phyloP scores from a whole-genome alignment of 2,329 filamentous ascomycete genomes.

The Biscogniauxia mediterranea region DNA sequence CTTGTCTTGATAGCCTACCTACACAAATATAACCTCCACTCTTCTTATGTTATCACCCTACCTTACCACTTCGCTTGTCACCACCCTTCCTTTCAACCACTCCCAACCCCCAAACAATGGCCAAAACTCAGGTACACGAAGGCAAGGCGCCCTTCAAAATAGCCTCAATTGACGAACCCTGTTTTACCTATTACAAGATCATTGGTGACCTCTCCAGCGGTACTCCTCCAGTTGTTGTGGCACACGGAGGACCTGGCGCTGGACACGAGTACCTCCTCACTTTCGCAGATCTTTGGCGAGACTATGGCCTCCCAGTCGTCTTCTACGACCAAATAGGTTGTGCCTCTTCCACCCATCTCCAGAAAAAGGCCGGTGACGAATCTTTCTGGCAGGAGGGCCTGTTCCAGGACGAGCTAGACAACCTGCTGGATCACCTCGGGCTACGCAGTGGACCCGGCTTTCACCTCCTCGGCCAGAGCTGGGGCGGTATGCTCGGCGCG shows the following conservation, averaged over 20 bases:
- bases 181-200: constrained; percentile 18
- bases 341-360: constrained; percentile 19
- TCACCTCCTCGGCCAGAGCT: constrained; percentile 21
- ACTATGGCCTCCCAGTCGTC: constrained; percentile 15
- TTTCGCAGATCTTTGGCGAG: constrained; percentile 7
- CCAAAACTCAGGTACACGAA: constrained; percentile 5
- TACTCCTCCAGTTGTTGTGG: constrained; percentile 7
- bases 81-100: background rate
- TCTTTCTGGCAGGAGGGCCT: constrained; percentile 15
- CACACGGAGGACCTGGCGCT: constrained; percentile 19
- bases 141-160: constrained; percentile 14
- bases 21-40: too few species aligned
- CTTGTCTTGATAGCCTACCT: too few species aligned
- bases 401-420: constrained; percentile 20
- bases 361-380: constrained; percentile 11
- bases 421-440: constrained; percentile 13
- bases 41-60: too few species aligned
- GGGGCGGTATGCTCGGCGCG: constrained; percentile 18
- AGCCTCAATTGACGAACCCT: constrained; percentile 7
- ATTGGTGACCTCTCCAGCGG: constrained; percentile 12
- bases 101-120: constrained; percentile 6
- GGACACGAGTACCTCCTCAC: constrained; percentile 9
- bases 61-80: background rate
- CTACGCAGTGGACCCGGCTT: constrained; percentile 13
- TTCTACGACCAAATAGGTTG: constrained; percentile 24